Evolutionary conservation across 306 rosid genomes (phyloP), one percentile per base, ranked within the genome.

Genomic region (Hippophae rhamnoides): DNA sequence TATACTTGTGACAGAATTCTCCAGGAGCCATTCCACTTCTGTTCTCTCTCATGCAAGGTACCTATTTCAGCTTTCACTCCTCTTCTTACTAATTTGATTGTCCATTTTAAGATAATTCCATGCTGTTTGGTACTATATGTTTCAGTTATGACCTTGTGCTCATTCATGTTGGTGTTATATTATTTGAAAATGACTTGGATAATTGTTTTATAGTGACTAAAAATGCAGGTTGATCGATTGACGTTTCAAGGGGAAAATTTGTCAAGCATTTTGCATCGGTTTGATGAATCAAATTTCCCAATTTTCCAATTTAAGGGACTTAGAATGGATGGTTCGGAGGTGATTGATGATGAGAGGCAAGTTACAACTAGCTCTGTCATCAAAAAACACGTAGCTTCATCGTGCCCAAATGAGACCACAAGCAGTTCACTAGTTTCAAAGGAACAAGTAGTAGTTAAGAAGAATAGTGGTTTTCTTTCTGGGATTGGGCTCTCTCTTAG

Each of bases 31-130:
- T 90, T 90, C 64, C 90, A 77, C 57, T 90, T 82, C 79, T 90
- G 97, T 47, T 90, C 97, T 57, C 95, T 90, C 64, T 83, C 97
- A 13, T 90, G 97, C 95, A 90, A 90, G 97, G 97, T 80, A 31
- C 38, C 38, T 31, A 31, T 31, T 31, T 18, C 23, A 18, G 23
- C 23, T 18, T 18, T 31, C 38, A 31, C 38, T 31, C 38, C 38
- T 31, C 38, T 31, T 31, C 38, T 31, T 31, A 31, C 38, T 31
- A 31, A 4, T 2, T 31, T 31, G 38, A 31, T 31, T 31, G 38
- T 31, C 38, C 3, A 31, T 31, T 31, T 31, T 31, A 31, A 31
- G 38, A 31, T 2, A 31, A 31, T 4, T 31, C 38, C 38, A 31
- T 31, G 38, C 38, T 31, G 38, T 31, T 31, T 31, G 38, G 38